Evolutionary conservation across 768 basidiomycete genomes (phyloP).

Genomic region (Asterophora lycoperdoides): DNA sequence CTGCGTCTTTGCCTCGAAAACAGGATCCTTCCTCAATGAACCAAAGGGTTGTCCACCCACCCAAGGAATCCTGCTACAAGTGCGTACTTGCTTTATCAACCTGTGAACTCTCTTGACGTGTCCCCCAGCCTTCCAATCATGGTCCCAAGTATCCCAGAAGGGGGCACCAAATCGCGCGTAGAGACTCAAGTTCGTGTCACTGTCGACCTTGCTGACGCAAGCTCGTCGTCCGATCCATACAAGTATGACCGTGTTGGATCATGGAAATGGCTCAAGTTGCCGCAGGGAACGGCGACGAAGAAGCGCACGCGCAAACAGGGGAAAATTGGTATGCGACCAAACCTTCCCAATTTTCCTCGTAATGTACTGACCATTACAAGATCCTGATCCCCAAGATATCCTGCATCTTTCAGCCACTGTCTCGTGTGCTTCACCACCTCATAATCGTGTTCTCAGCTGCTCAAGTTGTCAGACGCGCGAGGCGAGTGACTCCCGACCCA

Average conservation of each 20-base stretch:
- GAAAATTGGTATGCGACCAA: constrained; percentile 57
- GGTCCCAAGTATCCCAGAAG: constrained; percentile 77
- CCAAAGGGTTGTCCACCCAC: constrained; percentile 63
- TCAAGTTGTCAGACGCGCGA: constrained; percentile 87
- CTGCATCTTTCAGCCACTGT: constrained; percentile 71
- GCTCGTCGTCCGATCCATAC: constrained; percentile 53
- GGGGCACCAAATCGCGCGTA: constrained; percentile 88
- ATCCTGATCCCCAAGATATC: constrained; percentile 64
- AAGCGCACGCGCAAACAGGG: constrained; percentile 79
- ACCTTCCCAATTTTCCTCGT: constrained; percentile 8
- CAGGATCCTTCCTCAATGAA: constrained; percentile 44
- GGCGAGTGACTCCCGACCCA: constrained; percentile 37
- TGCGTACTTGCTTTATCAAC: constrained; percentile 30
- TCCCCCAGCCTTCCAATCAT: constrained; percentile 66
- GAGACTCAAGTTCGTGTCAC: constrained; percentile 90
- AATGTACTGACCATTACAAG: constrained; percentile 33
- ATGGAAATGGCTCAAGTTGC: constrained; percentile 85
- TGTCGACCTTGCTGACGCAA: constrained; percentile 71
- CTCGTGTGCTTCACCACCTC: constrained; percentile 76
- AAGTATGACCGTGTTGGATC: constrained; percentile 81
- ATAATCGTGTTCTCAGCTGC: constrained; percentile 74
- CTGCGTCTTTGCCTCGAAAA: constrained; percentile 54
- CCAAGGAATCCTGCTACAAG: constrained; percentile 76
- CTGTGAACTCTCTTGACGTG: constrained; percentile 11
- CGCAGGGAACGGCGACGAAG: constrained; percentile 80